A percentile compares a stretch with the other conserved stretches of the same genome.
phyloP scores from a whole-genome alignment of 148 eudicot genomes.

The Arctostaphylos glauca region DNA sequence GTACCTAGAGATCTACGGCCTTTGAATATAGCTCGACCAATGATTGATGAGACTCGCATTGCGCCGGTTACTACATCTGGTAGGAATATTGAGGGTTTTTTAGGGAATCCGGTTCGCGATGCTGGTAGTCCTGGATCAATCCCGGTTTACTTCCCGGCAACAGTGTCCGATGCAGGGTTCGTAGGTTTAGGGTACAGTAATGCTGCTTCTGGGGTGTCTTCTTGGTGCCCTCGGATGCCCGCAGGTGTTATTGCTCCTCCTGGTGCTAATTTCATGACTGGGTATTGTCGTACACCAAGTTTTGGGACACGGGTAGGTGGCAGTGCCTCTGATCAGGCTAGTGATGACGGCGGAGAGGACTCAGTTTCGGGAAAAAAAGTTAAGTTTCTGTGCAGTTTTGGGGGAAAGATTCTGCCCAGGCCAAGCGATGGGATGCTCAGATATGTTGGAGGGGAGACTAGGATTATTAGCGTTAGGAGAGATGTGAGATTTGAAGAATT shows the following conservation, averaged over 20 bases:
- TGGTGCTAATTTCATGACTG: conserved; percentile 21
- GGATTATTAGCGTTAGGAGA: conserved; percentile 70
- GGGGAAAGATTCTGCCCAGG: conserved; percentile 88
- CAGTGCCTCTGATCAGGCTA: conserved; percentile 46
- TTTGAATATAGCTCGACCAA: conserved; percentile 38
- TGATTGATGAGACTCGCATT: conserved; percentile 61
- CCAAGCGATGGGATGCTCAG: conserved; percentile 82
- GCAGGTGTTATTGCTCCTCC: conserved; percentile 28
- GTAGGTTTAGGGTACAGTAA: conserved; percentile 53
- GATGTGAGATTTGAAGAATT: conserved; percentile 61
- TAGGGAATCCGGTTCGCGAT: conserved; percentile 37
- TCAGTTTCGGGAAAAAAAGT: conserved; percentile 69
- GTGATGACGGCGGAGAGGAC: conserved; percentile 66
- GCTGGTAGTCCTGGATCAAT: conserved; percentile 38
- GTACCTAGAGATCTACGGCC: conserved; percentile 62
- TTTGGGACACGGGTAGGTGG: conserved; percentile 26
- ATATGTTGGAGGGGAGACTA: conserved; percentile 93
- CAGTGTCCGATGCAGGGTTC: conserved; percentile 39
- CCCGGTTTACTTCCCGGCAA: conserved; percentile 44
- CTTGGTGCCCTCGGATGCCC: conserved; percentile 53
- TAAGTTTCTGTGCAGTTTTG: conserved; percentile 85
- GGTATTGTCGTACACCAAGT: conserved; percentile 30
- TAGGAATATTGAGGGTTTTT: conserved; percentile 40
- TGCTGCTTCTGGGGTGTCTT: conserved; percentile 29
- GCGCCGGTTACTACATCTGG: conserved; percentile 40